Evolutionary conservation across 805 yeast species (phyloP).

Genomic region (Candida xiaguanensis): DNA sequence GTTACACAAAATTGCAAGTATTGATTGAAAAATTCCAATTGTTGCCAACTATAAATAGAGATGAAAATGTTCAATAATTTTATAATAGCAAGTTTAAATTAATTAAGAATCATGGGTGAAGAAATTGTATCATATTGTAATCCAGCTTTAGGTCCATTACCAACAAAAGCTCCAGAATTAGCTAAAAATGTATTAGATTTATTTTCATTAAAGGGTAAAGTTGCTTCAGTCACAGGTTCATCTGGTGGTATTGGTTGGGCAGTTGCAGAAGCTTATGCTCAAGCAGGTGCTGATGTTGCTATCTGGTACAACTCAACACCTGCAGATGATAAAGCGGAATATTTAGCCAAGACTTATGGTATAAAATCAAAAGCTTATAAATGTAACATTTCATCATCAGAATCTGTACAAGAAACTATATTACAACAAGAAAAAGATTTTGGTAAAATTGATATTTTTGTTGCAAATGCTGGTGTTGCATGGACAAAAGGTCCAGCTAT

Average conservation of each 20-base stretch:
- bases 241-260: conserved; percentile 81
- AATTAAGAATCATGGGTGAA: background rate
- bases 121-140: conserved; percentile 18
- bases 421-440: conserved; percentile 59
- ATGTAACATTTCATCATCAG: conserved; percentile 50
- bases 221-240: conserved; percentile 82
- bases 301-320: conserved; percentile 48
- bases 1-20: background rate
- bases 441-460: conserved; percentile 77
- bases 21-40: too few relatives aligned
- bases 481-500: conserved; percentile 64
- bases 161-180: conserved; percentile 51
- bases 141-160: conserved; percentile 39
- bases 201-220: conserved; percentile 77
- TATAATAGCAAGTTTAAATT: background rate
- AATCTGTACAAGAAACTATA: conserved; percentile 47
- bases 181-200: conserved; percentile 56
- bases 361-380: conserved; percentile 63
- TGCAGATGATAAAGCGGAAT: conserved; percentile 59
- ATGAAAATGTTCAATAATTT: background rate
- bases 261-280: conserved; percentile 78
- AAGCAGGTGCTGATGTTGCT: conserved; percentile 79
- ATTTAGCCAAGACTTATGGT: conserved; percentile 52
- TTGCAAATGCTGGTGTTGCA: conserved; percentile 87
- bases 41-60: conserved; percentile 1